Conservation (phyloP, 2,329 filamentous ascomycete genomes). For the Curvularia eragrostidis region DNA sequence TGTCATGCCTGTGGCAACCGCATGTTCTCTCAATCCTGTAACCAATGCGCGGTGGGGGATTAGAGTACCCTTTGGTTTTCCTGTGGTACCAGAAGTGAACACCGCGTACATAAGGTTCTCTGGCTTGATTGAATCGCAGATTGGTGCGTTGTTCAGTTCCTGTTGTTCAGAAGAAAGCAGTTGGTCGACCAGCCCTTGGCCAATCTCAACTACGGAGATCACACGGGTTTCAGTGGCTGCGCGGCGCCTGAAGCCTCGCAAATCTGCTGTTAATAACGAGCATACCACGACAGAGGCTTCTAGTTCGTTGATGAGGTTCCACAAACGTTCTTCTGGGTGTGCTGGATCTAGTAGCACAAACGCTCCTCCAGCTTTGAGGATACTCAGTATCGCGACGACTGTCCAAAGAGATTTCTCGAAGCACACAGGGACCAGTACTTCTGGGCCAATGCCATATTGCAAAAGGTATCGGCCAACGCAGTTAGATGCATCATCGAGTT, state of each 20-base stretch:
- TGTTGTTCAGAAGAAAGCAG: not conserved
- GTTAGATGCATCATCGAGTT: not conserved
- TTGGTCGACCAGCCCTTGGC: not conserved
- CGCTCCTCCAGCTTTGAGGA: not conserved
- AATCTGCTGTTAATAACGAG: not conserved
- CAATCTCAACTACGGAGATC: not conserved
- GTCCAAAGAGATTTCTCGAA: constrained; percentile 2
- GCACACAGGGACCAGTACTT: not conserved
- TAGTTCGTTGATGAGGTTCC: not conserved
- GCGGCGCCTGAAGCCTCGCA: not conserved
- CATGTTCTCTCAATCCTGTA: not conserved
- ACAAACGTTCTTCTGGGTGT: not conserved
- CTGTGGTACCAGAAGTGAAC: not conserved
- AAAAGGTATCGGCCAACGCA: not conserved
- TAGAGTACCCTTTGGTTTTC: not conserved
- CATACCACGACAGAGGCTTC: constrained; percentile 2
- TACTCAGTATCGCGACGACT: not conserved
- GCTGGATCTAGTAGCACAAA: not conserved
- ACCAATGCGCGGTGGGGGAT: not conserved
- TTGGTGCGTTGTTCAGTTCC: not conserved
- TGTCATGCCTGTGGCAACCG: not conserved
- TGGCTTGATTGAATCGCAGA: not conserved
- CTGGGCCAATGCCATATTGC: not conserved
- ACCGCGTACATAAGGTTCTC: not conserved
- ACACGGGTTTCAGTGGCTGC: not conserved